Conservation (phyloP, 495 filamentous ascomycete genomes). For the Podospora tetraspora region DNA sequence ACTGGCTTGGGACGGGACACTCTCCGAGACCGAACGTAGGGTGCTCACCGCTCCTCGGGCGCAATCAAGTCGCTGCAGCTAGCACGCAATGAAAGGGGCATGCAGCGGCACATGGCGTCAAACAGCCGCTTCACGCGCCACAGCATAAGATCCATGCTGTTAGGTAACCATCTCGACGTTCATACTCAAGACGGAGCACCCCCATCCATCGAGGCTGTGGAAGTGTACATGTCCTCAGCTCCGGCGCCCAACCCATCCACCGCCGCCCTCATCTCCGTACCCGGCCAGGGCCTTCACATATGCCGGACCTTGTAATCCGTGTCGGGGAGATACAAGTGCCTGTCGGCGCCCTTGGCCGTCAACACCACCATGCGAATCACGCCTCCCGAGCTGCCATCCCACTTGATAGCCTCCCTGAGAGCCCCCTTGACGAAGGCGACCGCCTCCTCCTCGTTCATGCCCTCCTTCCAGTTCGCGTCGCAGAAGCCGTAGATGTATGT, state of each 20-base stretch:
- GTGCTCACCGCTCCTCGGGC: not conserved
- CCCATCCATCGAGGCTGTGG: not conserved
- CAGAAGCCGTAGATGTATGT: constrained; percentile 99
- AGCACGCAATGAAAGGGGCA: constrained; percentile 3
- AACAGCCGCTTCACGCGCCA: not conserved
- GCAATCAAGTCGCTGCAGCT: not conserved
- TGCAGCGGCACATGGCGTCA: not conserved
- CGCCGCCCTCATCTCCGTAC: constrained; percentile 1
- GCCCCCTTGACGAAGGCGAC: constrained; percentile 87
- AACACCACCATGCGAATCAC: constrained; percentile 97
- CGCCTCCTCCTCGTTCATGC: constrained; percentile 92
- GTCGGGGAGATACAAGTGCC: constrained; percentile 88
- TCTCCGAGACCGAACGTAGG: not conserved
- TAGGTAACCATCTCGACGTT: not conserved
- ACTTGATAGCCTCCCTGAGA: constrained; percentile 91
- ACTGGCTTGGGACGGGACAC: too few species aligned
- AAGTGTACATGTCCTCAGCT: not conserved
- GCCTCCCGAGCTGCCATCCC: constrained; percentile 97
- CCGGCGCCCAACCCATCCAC: constrained; percentile 1
- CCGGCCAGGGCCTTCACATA: constrained; percentile 17
- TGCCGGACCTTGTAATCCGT: constrained; percentile 62
- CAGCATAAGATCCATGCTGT: not conserved
- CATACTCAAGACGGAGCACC: not conserved
- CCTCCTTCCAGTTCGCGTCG: constrained; percentile 91
- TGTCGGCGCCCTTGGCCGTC: constrained; percentile 77